These are phyloP conservation scores for Rubia balearica DNA, from an alignment of 305 asterid species.

Conservation along the genomic window DNA sequence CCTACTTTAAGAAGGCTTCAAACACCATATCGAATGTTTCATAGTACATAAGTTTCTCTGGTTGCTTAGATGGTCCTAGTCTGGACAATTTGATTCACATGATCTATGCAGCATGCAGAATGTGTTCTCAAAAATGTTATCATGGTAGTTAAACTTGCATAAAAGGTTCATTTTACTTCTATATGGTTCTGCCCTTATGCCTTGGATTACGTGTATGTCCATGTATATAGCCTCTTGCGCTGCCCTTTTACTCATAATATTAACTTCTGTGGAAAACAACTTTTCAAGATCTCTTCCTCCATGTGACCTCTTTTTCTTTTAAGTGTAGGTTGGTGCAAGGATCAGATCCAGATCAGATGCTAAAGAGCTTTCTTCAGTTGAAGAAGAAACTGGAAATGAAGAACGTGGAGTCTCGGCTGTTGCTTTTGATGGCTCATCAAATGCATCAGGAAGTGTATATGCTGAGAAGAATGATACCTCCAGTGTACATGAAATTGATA, in stretches of 20 bases:
- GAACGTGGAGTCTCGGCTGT: conserved; percentile 54
- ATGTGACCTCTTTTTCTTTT: conserved; percentile 15
- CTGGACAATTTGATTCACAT: conserved; percentile 6
- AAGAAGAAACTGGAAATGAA: conserved; percentile 58
- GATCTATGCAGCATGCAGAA: not conserved
- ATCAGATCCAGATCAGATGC: conserved; percentile 52
- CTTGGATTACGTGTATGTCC: not conserved
- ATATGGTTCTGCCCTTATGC: not conserved
- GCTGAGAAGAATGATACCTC: conserved; percentile 68
- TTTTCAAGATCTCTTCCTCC: not conserved
- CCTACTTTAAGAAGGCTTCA: not conserved
- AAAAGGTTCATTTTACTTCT: conserved; percentile 5
- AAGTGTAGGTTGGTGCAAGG: conserved; percentile 49
- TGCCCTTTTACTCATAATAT: not conserved
- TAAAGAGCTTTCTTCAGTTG: conserved; percentile 61
- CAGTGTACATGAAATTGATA: conserved; percentile 42
- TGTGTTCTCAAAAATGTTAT: not conserved
- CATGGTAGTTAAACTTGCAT: not conserved
- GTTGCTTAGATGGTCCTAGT: conserved; percentile 5
- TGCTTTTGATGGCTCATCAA: conserved; percentile 79
- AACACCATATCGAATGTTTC: not conserved
- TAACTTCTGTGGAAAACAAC: not conserved
- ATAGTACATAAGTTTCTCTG: not conserved
- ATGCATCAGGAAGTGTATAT: conserved; percentile 74
- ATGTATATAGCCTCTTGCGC: not conserved